Percentiles rank a stretch among this genome's conserved stretches.
These are phyloP conservation scores for Nitzschia sp. DNA, from an alignment of 108 stramenopile species.

Conservation along the genomic window DNA sequence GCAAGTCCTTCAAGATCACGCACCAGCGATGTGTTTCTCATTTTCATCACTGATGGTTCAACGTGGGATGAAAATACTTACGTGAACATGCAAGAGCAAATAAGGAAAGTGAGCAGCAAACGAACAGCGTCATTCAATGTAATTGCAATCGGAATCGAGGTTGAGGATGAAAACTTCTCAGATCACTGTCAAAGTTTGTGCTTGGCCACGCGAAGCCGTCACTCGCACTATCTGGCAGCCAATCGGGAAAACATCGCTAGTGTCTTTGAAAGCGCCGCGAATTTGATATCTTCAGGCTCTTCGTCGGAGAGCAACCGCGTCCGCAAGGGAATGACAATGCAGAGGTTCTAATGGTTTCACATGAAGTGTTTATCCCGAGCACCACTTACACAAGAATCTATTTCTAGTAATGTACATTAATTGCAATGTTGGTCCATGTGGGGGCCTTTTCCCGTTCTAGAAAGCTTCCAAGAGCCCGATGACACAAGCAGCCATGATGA, in stretches of 20 bases:
- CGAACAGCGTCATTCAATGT: constrained; percentile 26
- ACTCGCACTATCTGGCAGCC: constrained; percentile 20
- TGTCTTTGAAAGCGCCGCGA: constrained; percentile 15
- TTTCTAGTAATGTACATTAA: too few relatives aligned
- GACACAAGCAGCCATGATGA: too few relatives aligned
- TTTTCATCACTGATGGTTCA: constrained; percentile 33
- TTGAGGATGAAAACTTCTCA: constrained; percentile 19
- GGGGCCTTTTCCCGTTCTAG: too few relatives aligned
- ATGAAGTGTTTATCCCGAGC: background rate
- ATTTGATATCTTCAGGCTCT: constrained; percentile 16
- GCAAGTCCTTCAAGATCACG: constrained; percentile 11
- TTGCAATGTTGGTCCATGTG: too few relatives aligned
- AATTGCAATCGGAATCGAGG: constrained; percentile 26
- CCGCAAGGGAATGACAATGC: constrained; percentile 31
- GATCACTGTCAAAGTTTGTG: constrained; percentile 27
- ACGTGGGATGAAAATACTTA: constrained; percentile 9
- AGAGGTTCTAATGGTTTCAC: constrained; percentile 14
- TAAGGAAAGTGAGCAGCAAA: constrained; percentile 14
- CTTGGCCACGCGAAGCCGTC: constrained; percentile 28
- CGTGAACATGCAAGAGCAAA: constrained; percentile 13
- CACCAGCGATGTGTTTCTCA: constrained; percentile 25
- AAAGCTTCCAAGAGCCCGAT: too few relatives aligned
- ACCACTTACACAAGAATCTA: too few relatives aligned
- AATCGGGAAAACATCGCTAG: constrained; percentile 11
- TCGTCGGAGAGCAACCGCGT: constrained; percentile 26